These are phyloP conservation scores for Capsicum baccatum DNA, from an alignment of 257 asterid species.

Conservation along the genomic window DNA sequence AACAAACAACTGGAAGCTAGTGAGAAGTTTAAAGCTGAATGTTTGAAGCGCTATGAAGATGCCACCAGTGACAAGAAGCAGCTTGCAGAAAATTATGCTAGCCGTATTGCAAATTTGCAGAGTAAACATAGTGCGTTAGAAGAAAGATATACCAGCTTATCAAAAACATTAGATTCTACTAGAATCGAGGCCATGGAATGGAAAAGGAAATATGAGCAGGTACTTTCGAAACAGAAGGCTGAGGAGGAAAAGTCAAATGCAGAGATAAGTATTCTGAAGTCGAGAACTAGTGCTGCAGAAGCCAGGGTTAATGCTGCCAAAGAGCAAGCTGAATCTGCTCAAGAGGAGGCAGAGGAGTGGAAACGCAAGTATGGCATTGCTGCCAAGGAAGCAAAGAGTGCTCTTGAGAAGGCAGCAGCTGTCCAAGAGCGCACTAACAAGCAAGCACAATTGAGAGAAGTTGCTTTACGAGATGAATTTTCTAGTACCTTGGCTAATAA, in stretches of 20 bases:
- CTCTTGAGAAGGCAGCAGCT: constrained; percentile 91
- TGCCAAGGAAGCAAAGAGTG: constrained; percentile 77
- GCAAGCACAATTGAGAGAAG: constrained; percentile 85
- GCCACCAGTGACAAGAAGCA: constrained; percentile 81
- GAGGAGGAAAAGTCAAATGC: constrained; percentile 76
- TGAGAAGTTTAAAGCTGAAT: constrained; percentile 86
- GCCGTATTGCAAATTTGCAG: constrained; percentile 81
- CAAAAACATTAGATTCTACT: constrained; percentile 66
- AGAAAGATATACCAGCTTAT: constrained; percentile 75
- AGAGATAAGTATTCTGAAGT: constrained; percentile 76
- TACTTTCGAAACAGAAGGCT: constrained; percentile 66
- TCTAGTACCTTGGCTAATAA: constrained; percentile 66
- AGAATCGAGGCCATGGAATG: constrained; percentile 77
- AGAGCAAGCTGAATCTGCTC: constrained; percentile 90
- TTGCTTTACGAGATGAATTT: constrained; percentile 79
- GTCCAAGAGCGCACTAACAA: constrained; percentile 80
- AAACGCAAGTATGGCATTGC: constrained; percentile 86
- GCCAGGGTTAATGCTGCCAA: constrained; percentile 96
- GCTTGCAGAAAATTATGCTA: constrained; percentile 74
- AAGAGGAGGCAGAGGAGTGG: constrained; percentile 98
- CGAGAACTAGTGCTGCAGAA: constrained; percentile 92
- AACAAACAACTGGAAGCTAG: constrained; percentile 91
- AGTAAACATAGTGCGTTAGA: constrained; percentile 73
- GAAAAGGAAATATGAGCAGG: constrained; percentile 86
- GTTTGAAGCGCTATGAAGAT: constrained; percentile 89